Conservation (phyloP, 139 green algal species). For the Chlamydomonas incerta region DNA sequence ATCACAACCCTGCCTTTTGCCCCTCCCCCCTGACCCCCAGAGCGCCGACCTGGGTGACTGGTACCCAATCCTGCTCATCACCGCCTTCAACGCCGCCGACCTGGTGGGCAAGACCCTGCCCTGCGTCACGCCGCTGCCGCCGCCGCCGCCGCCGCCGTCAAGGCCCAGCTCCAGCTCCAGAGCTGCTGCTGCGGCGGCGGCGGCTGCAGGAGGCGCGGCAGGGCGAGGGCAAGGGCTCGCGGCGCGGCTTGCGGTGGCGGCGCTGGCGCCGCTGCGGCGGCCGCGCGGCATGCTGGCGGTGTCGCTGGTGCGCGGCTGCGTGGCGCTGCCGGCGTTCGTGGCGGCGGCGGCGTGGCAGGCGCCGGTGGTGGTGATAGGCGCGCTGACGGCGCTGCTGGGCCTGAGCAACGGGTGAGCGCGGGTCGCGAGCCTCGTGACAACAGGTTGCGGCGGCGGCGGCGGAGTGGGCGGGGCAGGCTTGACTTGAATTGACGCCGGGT, state of each 20-base stretch:
- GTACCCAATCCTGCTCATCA: conserved; percentile 89
- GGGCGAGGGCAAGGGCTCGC: neutral
- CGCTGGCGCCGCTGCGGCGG: neutral
- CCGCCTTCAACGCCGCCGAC: conserved; percentile 82
- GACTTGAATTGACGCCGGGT: no score
- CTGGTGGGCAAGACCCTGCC: conserved; percentile 74
- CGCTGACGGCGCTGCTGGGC: conserved; percentile 48
- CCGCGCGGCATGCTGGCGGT: conserved; percentile 2
- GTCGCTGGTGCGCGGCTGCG: conserved; percentile 11
- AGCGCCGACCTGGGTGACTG: conserved; percentile 76
- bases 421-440: no score
- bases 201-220: neutral
- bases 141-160: neutral
- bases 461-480: no score
- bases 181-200: neutral
- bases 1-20: neutral
- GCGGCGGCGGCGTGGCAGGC: neutral
- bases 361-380: conserved; percentile 29
- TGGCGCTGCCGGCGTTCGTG: conserved; percentile 48
- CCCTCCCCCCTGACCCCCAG: conserved; percentile 33
- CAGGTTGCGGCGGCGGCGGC: no score
- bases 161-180: neutral
- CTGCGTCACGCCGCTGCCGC: neutral
- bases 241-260: neutral
- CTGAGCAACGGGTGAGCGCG: conserved; percentile 59